phyloP scores from a whole-genome alignment of 768 basidiomycete species.

The Phallus indusiatus region DNA sequence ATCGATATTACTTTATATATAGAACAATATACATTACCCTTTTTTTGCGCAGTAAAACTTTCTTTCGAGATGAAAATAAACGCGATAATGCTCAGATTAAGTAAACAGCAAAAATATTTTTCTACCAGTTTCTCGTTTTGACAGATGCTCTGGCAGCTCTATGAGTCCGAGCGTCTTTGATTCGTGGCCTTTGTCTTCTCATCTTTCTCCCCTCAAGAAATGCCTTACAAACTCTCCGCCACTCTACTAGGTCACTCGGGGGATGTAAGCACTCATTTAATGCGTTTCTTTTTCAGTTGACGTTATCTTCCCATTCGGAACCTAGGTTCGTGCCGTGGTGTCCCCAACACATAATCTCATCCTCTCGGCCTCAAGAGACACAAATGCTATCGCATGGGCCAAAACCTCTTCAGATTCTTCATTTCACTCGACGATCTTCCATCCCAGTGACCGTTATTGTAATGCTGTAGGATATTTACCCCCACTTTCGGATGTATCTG shows the following conservation, averaged over 20 bases:
- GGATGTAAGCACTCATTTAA: conserved; percentile 46
- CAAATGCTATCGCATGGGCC: conserved; percentile 82
- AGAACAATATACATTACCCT: no score
- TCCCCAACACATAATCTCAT: conserved; percentile 70
- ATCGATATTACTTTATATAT: no score
- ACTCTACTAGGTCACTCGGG: conserved; percentile 59
- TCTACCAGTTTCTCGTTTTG: background rate
- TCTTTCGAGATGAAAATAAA: background rate
- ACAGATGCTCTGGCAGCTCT: background rate
- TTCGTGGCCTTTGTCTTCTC: background rate
- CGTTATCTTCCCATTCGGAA: conserved; percentile 15
- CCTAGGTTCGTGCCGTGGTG: conserved; percentile 73
- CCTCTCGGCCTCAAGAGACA: conserved; percentile 87
- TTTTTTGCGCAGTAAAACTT: no score
- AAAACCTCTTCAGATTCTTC: conserved; percentile 35
- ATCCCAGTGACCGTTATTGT: conserved; percentile 64
- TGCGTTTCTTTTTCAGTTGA: conserved; percentile 8
- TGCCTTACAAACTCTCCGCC: conserved; percentile 74
- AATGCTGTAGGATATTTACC: conserved; percentile 75
- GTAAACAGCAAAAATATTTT: background rate
- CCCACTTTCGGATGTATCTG: conserved; percentile 56
- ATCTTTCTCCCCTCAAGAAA: conserved; percentile 17
- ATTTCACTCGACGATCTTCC: conserved; percentile 46
- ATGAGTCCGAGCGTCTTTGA: conserved; percentile 3
- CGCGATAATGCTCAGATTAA: background rate